A percentile compares a stretch with the other conserved stretches of the same genome.
Conservation (phyloP, 1,284 basidiomycete genomes). For the Rhodotorula sp. region DNA sequence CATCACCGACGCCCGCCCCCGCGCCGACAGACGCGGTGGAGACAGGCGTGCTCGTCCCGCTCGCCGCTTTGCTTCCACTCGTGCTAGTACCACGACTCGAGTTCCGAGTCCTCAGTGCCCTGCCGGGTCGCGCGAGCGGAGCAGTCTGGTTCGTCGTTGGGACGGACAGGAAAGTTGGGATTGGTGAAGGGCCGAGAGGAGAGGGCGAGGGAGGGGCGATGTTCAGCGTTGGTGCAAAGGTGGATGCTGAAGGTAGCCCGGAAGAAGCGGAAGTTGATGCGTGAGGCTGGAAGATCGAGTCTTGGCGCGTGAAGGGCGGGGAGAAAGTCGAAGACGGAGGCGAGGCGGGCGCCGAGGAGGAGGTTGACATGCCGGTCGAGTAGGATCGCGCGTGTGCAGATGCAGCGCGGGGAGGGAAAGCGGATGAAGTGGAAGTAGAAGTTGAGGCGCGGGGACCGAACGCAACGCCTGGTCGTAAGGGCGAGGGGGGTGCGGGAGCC, state of each 20-base stretch:
- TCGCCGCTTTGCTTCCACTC: background rate
- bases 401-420: slow-evolving; percentile 4
- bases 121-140: slow-evolving; percentile 2
- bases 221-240: background rate
- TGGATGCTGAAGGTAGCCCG: background rate
- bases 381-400: background rate
- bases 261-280: background rate
- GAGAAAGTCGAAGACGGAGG: slow-evolving; percentile 10
- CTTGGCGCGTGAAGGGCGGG: slow-evolving; percentile 4
- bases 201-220: background rate
- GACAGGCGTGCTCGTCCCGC: background rate
- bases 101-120: background rate
- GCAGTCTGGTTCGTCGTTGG: slow-evolving; percentile 1
- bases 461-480: slow-evolving; percentile 7
- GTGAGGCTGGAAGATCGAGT: background rate
- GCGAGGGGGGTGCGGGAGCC: slow-evolving; percentile 14
- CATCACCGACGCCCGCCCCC: background rate
- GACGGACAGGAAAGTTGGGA: background rate
- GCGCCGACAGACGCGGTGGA: background rate
- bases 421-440: background rate
- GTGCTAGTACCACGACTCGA: background rate
- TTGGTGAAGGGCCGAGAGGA: background rate
- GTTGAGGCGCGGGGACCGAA: slow-evolving; percentile 10
- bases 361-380: background rate
- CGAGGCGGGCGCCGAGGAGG: slow-evolving; percentile 6